These are phyloP conservation scores for Penicillium cataractarum DNA, from an alignment of 495 filamentous ascomycete genomes.

Conservation along the genomic window DNA sequence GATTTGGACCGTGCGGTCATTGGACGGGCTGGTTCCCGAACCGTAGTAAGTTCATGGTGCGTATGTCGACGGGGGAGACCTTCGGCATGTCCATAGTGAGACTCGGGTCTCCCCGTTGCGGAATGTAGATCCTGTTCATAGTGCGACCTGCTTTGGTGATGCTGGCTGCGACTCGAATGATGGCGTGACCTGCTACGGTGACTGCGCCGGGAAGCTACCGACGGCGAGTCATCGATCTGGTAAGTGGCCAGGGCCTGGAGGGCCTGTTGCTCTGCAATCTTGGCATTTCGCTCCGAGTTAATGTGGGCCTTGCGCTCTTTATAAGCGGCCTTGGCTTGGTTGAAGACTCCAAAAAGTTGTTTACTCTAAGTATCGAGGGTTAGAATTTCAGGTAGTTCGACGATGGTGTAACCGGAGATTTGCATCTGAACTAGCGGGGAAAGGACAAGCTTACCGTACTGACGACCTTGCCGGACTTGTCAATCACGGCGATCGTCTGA, in stretches of 20 bases:
- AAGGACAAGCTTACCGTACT: conserved; percentile 69
- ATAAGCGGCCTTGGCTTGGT: conserved; percentile 84
- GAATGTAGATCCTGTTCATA: conserved; percentile 44
- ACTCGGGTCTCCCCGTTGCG: conserved; percentile 20
- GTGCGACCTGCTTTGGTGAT: conserved; percentile 28
- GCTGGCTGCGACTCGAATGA: conserved; percentile 36
- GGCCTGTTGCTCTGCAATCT: conserved; percentile 57
- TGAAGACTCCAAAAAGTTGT: conserved; percentile 83
- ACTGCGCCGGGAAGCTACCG: conserved; percentile 47
- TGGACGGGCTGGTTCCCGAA: conserved; percentile 34
- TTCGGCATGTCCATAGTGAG: conserved; percentile 26
- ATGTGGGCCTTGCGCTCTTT: conserved; percentile 79
- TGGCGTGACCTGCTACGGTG: conserved; percentile 34
- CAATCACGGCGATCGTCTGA: conserved; percentile 86
- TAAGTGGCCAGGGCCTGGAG: conserved; percentile 50
- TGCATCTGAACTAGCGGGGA: conserved; percentile 2
- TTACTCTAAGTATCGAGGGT: conserved; percentile 64
- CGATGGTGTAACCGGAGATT: not conserved
- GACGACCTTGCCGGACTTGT: conserved; percentile 90
- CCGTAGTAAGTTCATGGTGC: conserved; percentile 39
- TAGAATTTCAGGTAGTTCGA: conserved; percentile 23
- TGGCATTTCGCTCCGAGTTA: conserved; percentile 63
- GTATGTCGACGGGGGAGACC: conserved; percentile 53
- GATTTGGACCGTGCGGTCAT: conserved; percentile 42
- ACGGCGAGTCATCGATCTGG: conserved; percentile 55